Base-by-base conservation (phyloP, 1,284 basidiomycete species). In the Mycena sp. region DNA sequence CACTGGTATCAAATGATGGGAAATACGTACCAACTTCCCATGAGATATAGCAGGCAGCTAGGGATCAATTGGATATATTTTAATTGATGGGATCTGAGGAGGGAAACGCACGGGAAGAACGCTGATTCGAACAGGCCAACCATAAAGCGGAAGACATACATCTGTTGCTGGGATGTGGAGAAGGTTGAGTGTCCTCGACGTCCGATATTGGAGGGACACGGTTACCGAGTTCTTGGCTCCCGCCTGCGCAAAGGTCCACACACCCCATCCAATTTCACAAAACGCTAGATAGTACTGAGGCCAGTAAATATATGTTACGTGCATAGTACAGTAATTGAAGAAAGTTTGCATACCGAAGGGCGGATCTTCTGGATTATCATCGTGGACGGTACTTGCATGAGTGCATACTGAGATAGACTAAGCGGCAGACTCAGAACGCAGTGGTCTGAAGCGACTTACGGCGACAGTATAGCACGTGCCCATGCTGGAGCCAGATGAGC, bases 111-210 rank as follows among this genome's bases (percentile, higher is more conserved):
- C 32, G 71, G 71, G 45, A 72, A 72, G 41, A 72, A 72, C 1
- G 69, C 66, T 2, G 64, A 63, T 43, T 71, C 70, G 54, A 72
- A 72, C 7, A 67, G 49, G 25, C 71, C 71, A 11, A 72, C 67
- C 61, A 68, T 68, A 41, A 70, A 71, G 6, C 71, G 58, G 56
- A 72, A 71, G 3, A 63, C 63, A 50, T 72, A 72, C 69, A 72
- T 70, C 43, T 71, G 69, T 56, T 70, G 67, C 60, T 67, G 7
- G 3, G n/a, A 56, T 11, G 45, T 10, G 45, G 16, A 16, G 45
- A 23, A 17, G n/a, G 29, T 23, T 40, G 16, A 37, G 41, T n/a
- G 4, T 7, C n/a, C 12, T 25, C 9, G 32, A 35, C 14, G 32
- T 25, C 26, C 25, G 16, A 9, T 23, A 50, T 17, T 14, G 11